These are phyloP conservation scores for Annulohypoxylon stygium DNA, from an alignment of 495 filamentous ascomycete species.

Conservation along the genomic window DNA sequence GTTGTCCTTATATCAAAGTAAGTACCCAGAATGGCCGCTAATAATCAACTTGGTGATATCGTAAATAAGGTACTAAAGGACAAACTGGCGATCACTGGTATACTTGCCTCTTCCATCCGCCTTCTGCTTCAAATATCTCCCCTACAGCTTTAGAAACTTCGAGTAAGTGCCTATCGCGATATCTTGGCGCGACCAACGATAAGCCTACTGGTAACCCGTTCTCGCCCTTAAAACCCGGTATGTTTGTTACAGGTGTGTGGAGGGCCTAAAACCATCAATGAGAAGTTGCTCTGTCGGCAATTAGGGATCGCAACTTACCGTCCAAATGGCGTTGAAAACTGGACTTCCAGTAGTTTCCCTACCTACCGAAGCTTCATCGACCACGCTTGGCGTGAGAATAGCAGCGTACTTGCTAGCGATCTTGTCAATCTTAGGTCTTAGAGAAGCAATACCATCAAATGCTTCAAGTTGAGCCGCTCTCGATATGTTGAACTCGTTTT, in stretches of 20 bases:
- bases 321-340: slow-evolving; percentile 56
- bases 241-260: slow-evolving; percentile 63
- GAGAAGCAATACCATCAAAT: slow-evolving; percentile 59
- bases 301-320: slow-evolving; percentile 37
- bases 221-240: slow-evolving; percentile 64
- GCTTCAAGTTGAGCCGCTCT: slow-evolving; percentile 58
- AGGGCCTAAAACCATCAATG: slow-evolving; percentile 48
- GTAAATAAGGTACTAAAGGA: too few species aligned
- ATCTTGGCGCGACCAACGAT: slow-evolving; percentile 60
- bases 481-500: slow-evolving; percentile 55
- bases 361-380: slow-evolving; percentile 65
- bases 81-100: not conserved
- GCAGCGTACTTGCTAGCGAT: slow-evolving; percentile 61
- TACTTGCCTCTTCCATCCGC: slow-evolving; percentile 52
- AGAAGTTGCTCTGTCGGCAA: not conserved
- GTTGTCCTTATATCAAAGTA: too few species aligned
- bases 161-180: slow-evolving; percentile 61
- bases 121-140: slow-evolving; percentile 57
- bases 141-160: slow-evolving; percentile 57
- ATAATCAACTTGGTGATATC: too few species aligned
- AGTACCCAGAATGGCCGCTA: too few species aligned
- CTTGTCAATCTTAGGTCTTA: slow-evolving; percentile 62
- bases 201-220: slow-evolving; percentile 65
- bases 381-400: slow-evolving; percentile 63
- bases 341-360: slow-evolving; percentile 59